phyloP scores from a whole-genome alignment of 495 filamentous ascomycete genomes.

The Lasiosphaeris hirsuta region DNA sequence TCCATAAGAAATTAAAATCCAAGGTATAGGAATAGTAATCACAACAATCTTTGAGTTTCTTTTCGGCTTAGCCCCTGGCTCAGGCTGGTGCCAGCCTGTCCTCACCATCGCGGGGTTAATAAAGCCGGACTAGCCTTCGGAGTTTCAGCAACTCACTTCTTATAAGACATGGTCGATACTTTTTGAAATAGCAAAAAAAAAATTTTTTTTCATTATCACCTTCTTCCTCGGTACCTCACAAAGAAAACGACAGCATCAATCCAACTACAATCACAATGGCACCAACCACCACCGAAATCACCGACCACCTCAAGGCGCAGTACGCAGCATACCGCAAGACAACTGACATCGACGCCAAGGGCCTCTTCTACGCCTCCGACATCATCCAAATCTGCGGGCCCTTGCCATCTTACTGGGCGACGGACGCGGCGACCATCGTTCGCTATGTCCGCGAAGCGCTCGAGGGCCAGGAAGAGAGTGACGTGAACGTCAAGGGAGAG shows the following conservation, averaged over 20 bases:
- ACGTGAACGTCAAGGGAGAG: not conserved
- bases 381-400: slow-evolving; percentile 20
- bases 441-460: slow-evolving; percentile 16
- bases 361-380: slow-evolving; percentile 14
- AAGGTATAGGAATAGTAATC: no score
- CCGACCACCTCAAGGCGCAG: slow-evolving; percentile 31
- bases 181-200: no score
- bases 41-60: no score
- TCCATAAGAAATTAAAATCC: no score
- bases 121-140: no score
- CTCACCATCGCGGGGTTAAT: no score
- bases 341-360: slow-evolving; percentile 37
- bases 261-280: not conserved
- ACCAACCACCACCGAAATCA: not conserved
- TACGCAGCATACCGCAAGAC: slow-evolving; percentile 57
- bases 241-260: not conserved
- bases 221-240: not conserved
- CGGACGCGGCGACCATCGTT: slow-evolving; percentile 16
- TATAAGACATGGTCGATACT: no score
- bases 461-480: not conserved
- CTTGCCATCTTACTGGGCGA: slow-evolving; percentile 16
- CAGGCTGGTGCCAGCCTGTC: no score
- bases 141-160: no score
- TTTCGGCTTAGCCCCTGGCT: no score
- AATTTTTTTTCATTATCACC: not conserved